Conservation (phyloP, 2,329 filamentous ascomycete genomes). For the Emmonsia crescens region DNA sequence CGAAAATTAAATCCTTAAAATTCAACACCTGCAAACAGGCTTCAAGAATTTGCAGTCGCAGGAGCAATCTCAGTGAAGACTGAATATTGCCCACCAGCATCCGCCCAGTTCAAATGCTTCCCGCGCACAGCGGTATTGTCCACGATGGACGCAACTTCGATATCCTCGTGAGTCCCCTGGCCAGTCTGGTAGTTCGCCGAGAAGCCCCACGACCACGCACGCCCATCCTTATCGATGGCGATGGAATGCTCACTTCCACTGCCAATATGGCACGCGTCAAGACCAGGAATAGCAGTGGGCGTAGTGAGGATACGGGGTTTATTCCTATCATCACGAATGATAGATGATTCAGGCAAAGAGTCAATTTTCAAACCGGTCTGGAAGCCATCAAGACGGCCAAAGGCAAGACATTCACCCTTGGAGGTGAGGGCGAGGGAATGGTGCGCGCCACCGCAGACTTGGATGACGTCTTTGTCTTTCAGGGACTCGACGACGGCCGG, state of each 20-base stretch:
- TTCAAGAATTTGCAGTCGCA: not conserved
- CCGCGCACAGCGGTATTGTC: constrained; percentile 74
- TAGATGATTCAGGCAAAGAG: constrained; percentile 45
- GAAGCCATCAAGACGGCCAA: constrained; percentile 50
- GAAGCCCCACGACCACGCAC: constrained; percentile 71
- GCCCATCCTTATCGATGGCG: constrained; percentile 56
- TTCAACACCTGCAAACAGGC: not conserved
- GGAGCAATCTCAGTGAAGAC: constrained; percentile 28
- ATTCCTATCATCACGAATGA: constrained; percentile 54
- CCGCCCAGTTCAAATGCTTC: constrained; percentile 65
- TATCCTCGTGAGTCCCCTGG: constrained; percentile 65
- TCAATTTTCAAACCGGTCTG: constrained; percentile 51
- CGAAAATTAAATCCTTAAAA: not conserved
- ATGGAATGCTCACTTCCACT: constrained; percentile 65
- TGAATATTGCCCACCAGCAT: constrained; percentile 71
- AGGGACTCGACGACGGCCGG: constrained; percentile 59
- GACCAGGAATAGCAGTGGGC: constrained; percentile 51
- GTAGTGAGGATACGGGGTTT: constrained; percentile 60
- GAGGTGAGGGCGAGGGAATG: constrained; percentile 55
- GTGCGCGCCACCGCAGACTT: constrained; percentile 62
- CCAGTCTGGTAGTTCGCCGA: constrained; percentile 71
- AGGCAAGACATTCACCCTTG: constrained; percentile 46
- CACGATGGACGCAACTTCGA: constrained; percentile 64
- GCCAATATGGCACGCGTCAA: constrained; percentile 48
- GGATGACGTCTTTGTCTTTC: constrained; percentile 50